Conservation (phyloP, 257 asterid genomes). For the Solanum medicagineum region DNA sequence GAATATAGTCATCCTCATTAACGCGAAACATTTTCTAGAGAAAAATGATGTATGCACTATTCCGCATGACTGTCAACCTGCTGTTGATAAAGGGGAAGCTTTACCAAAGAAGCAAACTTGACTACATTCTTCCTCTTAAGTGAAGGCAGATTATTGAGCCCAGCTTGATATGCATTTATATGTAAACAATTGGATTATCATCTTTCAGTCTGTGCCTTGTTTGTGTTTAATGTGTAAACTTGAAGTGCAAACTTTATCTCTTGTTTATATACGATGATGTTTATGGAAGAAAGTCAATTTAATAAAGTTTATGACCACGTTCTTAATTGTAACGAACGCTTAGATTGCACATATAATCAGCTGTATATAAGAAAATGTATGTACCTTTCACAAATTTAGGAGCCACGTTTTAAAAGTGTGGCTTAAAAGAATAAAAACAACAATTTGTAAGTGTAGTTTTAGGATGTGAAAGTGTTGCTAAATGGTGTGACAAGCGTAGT, state of each 20-base stretch:
- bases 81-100: constrained; percentile 3
- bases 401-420: too few relatives aligned
- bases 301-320: neutral
- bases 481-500: too few relatives aligned
- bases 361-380: too few relatives aligned
- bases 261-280: neutral
- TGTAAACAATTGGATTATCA: neutral
- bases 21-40: constrained; percentile 77
- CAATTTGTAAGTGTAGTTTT: too few relatives aligned
- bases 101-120: constrained; percentile 5
- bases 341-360: too few relatives aligned
- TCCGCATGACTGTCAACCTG: constrained; percentile 49
- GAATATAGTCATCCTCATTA: constrained; percentile 61
- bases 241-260: neutral
- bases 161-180: neutral
- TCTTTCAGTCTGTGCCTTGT: neutral
- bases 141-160: neutral
- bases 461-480: too few relatives aligned
- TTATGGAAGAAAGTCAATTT: neutral
- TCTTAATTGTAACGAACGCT: too few relatives aligned
- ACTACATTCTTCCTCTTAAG: constrained; percentile 44
- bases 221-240: neutral
- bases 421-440: too few relatives aligned
- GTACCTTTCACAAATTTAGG: too few relatives aligned
- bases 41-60: constrained; percentile 45